Evolutionary conservation across 768 basidiomycete genomes (phyloP).

Genomic region (Kwoniella botswanensis): DNA sequence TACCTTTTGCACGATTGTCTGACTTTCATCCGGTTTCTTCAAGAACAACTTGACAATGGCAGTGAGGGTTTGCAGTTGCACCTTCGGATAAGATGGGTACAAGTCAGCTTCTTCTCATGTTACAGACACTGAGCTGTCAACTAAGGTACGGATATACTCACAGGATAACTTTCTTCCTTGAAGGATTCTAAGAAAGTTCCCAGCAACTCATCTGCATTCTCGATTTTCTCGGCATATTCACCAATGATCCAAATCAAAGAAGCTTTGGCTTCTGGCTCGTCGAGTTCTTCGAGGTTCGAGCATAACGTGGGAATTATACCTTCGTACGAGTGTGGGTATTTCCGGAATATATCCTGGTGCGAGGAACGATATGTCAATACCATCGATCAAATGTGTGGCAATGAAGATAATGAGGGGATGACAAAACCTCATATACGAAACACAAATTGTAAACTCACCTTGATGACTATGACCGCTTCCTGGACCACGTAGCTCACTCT

Average conservation of each 20-base stretch:
- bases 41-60: slow-evolving; percentile 97
- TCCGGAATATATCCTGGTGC: slow-evolving; percentile 90
- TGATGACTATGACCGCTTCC: slow-evolving; percentile 98
- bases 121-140: background rate
- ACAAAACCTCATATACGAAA: too few relatives aligned
- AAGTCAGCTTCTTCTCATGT: background rate
- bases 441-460: slow-evolving; percentile 64
- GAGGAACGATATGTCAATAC: background rate
- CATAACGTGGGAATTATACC: slow-evolving; percentile 95
- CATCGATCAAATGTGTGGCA: too few relatives aligned
- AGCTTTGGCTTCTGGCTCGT: slow-evolving; percentile 97
- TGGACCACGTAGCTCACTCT: slow-evolving; percentile 97
- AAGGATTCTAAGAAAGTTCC: slow-evolving; percentile 89
- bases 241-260: slow-evolving; percentile 99
- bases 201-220: slow-evolving; percentile 92
- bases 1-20: slow-evolving; percentile 88
- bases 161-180: slow-evolving; percentile 89
- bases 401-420: too few relatives aligned
- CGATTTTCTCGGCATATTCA: slow-evolving; percentile 96
- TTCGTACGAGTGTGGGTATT: slow-evolving; percentile 95
- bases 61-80: slow-evolving; percentile 69
- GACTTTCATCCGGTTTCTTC: slow-evolving; percentile 90
- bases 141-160: slow-evolving; percentile 56
- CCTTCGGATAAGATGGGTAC: slow-evolving; percentile 58
- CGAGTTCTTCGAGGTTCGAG: slow-evolving; percentile 91